phyloP scores from a whole-genome alignment of 169 alveolate species.

The Cryptosporidium viatorum region DNA sequence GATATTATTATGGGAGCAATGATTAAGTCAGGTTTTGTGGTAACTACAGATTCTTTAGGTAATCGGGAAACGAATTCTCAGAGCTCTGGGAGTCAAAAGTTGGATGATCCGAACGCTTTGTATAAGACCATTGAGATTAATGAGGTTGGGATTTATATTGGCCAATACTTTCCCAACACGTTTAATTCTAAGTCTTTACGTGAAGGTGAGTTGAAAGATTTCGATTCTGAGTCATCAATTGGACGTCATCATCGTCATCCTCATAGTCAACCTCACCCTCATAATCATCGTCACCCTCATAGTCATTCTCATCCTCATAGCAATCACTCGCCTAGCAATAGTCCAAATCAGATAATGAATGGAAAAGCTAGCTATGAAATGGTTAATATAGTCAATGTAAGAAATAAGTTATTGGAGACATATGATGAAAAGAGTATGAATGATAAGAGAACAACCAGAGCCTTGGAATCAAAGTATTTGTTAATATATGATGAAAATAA shows the following conservation, averaged over 20 bases:
- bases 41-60: slow-evolving; percentile 56
- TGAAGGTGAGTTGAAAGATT: not conserved
- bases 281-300: not conserved
- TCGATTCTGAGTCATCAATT: not conserved
- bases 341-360: not conserved
- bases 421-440: not conserved
- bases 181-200: not conserved
- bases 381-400: slow-evolving; percentile 7
- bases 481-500: slow-evolving; percentile 12
- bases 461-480: slow-evolving; percentile 35
- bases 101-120: slow-evolving; percentile 55
- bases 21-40: slow-evolving; percentile 65
- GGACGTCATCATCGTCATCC: not conserved
- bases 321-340: not conserved
- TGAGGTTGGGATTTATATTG: slow-evolving; percentile 60
- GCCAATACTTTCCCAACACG: slow-evolving; percentile 64
- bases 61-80: not conserved
- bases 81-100: not conserved
- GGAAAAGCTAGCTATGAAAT: slow-evolving; percentile 8
- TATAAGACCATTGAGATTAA: slow-evolving; percentile 58
- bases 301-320: not conserved
- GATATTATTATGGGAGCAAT: slow-evolving; percentile 63
- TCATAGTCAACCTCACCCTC: not conserved
- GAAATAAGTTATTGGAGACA: slow-evolving; percentile 11
- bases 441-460: not conserved